These are phyloP conservation scores for Parastagonospora avenae DNA, from an alignment of 2,329 filamentous ascomycete species.

Conservation along the genomic window DNA sequence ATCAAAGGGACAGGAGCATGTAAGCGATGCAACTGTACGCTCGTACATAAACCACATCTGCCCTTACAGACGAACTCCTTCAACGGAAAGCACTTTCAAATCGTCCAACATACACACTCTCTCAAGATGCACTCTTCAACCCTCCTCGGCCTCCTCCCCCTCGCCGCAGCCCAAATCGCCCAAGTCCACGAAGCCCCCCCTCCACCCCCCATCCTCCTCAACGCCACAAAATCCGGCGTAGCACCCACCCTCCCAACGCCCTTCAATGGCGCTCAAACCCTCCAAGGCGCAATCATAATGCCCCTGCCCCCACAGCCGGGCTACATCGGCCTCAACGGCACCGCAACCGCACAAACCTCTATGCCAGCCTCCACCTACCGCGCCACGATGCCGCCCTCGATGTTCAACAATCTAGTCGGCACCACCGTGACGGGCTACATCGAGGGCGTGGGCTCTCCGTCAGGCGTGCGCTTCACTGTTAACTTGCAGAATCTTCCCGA, in stretches of 20 bases:
- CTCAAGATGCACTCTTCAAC: slow-evolving; percentile 7
- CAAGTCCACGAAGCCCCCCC: slow-evolving; percentile 24
- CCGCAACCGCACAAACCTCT: slow-evolving; percentile 23
- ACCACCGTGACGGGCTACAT: slow-evolving; percentile 37
- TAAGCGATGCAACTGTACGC: background rate
- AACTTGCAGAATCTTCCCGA: slow-evolving; percentile 46
- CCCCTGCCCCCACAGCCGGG: slow-evolving; percentile 23
- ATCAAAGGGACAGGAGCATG: background rate
- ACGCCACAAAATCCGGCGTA: slow-evolving; percentile 28
- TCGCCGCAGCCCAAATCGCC: slow-evolving; percentile 11
- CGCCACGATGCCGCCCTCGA: slow-evolving; percentile 25
- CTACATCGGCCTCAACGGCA: slow-evolving; percentile 27
- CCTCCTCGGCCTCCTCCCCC: slow-evolving; percentile 13
- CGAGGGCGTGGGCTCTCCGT: slow-evolving; percentile 31
- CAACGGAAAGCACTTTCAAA: too few relatives aligned
- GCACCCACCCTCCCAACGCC: slow-evolving; percentile 24
- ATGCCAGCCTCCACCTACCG: slow-evolving; percentile 27
- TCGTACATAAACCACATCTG: background rate
- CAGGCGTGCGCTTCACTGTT: slow-evolving; percentile 46
- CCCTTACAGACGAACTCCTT: background rate
- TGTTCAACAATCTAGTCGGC: slow-evolving; percentile 28
- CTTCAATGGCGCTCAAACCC: slow-evolving; percentile 28
- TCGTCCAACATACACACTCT: background rate
- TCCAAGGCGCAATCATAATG: slow-evolving; percentile 34
- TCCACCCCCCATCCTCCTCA: slow-evolving; percentile 17